These are phyloP conservation scores for Kazachstania bromeliacearum DNA, from an alignment of 805 yeast genomes.

Conservation along the genomic window DNA sequence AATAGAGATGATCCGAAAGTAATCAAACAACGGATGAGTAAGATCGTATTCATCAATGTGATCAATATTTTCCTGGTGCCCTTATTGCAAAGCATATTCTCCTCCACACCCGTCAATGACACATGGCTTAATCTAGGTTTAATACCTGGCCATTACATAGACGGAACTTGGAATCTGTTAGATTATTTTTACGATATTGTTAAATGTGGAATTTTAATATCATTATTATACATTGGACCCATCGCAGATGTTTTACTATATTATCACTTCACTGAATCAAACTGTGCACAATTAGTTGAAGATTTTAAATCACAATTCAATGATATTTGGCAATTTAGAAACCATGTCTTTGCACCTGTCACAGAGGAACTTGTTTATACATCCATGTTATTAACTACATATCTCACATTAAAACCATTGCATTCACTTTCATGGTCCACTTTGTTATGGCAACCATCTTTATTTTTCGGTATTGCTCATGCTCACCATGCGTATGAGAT, in stretches of 20 bases:
- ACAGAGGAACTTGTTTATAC: conserved; percentile 30
- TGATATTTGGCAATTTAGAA: conserved; percentile 27
- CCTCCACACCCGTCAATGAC: conserved; percentile 5
- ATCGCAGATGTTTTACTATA: conserved; percentile 16
- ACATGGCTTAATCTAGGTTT: conserved; percentile 17
- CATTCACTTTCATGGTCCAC: conserved; percentile 5
- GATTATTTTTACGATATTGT: conserved; percentile 9
- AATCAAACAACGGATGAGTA: conserved; percentile 19
- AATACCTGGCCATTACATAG: conserved; percentile 16
- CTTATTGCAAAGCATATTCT: conserved; percentile 4
- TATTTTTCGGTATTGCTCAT: conserved; percentile 30
- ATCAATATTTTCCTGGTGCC: conserved; percentile 18
- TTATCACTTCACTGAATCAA: conserved; percentile 9
- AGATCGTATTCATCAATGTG: conserved; percentile 10
- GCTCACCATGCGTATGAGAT: conserved; percentile 28
- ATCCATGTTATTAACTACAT: conserved; percentile 20
- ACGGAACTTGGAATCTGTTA: conserved; percentile 10
- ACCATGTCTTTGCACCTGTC: conserved; percentile 27
- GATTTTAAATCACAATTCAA: too few species aligned
- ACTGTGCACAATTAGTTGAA: conserved; percentile 8
- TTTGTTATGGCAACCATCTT: conserved; percentile 18
- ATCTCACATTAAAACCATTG: conserved; percentile 8
- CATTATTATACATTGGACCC: conserved; percentile 22
- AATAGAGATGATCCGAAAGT: conserved; percentile 27
- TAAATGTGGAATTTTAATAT: conserved; percentile 10